Conservation (phyloP, 2,329 filamentous ascomycete species). For the Fusarium buxicola region DNA sequence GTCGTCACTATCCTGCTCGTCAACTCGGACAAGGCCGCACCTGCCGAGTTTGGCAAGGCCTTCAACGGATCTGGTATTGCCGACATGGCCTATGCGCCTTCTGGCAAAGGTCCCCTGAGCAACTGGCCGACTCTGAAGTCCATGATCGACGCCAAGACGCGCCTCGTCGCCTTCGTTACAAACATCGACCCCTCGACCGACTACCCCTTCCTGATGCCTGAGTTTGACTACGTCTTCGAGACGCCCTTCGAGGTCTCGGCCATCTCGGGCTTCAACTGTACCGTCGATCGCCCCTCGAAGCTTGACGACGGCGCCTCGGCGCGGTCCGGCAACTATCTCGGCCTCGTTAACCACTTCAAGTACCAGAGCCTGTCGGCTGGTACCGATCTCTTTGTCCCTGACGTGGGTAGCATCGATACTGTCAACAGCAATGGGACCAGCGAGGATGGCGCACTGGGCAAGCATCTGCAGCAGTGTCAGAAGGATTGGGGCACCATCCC, state of each 20-base stretch:
- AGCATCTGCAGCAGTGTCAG: conserved; percentile 65
- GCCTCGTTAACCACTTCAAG: conserved; percentile 85
- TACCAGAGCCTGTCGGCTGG: conserved; percentile 66
- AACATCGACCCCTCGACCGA: conserved; percentile 56
- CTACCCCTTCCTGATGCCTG: conserved; percentile 70
- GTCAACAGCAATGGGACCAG: conserved; percentile 74
- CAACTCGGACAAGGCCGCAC: conserved; percentile 71
- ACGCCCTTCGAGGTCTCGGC: conserved; percentile 74
- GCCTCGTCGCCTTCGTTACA: conserved; percentile 77
- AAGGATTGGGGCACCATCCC: conserved; percentile 71
- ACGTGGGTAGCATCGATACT: conserved; percentile 67
- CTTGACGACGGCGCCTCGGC: conserved; percentile 64
- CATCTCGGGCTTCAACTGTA: conserved; percentile 77
- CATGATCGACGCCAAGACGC: conserved; percentile 73
- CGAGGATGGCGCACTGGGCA: conserved; percentile 64
- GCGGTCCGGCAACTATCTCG: conserved; percentile 69
- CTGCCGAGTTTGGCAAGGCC: conserved; percentile 64
- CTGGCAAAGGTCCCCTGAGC: conserved; percentile 53
- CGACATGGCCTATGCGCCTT: conserved; percentile 70
- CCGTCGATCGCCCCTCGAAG: conserved; percentile 71
- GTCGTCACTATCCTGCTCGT: conserved; percentile 81
- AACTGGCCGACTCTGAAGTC: conserved; percentile 78
- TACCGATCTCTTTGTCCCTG: conserved; percentile 66
- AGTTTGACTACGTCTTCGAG: conserved; percentile 78
- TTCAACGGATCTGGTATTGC: conserved; percentile 71